Percentiles rank a stretch among this genome's conserved stretches.
phyloP scores from a whole-genome alignment of 1,139 yeast genomes.

The Blastobotrys arbuscula region DNA sequence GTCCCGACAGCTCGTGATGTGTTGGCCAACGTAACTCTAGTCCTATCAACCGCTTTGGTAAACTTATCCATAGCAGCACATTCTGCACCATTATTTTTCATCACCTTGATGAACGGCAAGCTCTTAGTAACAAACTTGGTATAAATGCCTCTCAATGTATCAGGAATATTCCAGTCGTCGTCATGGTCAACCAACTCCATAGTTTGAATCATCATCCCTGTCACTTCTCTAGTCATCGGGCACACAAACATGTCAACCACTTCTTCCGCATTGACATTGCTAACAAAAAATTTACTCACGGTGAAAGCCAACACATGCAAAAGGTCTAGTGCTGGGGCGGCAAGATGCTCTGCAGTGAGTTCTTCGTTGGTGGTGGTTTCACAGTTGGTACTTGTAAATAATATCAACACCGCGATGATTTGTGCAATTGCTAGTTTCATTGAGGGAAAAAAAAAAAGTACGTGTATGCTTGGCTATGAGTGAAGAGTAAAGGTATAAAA shows the following conservation, averaged over 20 bases:
- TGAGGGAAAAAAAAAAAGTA: too few relatives aligned
- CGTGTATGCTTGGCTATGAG: too few relatives aligned
- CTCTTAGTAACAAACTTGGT: background rate
- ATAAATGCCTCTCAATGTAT: background rate
- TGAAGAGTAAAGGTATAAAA: too few relatives aligned
- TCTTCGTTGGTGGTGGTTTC: slow-evolving; percentile 1
- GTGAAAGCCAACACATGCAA: background rate
- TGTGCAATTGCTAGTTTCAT: too few relatives aligned
- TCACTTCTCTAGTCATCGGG: slow-evolving; percentile 4
- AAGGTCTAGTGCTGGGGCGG: background rate
- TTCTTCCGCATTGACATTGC: background rate
- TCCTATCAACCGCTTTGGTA: background rate
- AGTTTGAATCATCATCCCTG: background rate
- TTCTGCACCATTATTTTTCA: background rate
- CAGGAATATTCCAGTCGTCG: background rate
- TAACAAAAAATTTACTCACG: background rate
- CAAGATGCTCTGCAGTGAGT: slow-evolving; percentile 1
- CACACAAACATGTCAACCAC: slow-evolving; percentile 9
- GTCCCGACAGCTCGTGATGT: background rate
- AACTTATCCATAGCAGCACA: background rate
- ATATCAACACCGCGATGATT: too few relatives aligned
- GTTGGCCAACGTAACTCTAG: background rate
- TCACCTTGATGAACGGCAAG: background rate
- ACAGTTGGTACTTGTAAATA: too few relatives aligned
- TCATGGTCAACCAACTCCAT: slow-evolving; percentile 1